Base-by-base conservation (phyloP, 345 rosid species). In the Salix suchowensis region DNA sequence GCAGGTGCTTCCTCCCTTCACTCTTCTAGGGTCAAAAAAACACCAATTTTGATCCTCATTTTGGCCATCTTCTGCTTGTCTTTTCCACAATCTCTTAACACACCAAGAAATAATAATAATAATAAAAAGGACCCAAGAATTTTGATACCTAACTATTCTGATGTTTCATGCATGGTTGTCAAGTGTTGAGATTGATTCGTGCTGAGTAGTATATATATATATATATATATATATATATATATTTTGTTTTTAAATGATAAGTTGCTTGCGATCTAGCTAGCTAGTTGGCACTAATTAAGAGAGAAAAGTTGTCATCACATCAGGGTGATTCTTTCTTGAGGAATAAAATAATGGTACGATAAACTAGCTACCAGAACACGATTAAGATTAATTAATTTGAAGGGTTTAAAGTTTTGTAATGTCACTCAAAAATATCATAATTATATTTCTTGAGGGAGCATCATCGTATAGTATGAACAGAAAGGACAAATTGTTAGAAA, bases 11-110 rank as follows among this genome's bases (percentile, higher is more conserved):
- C 19, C 73, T 32, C 32, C 70, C 77, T 67, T 73, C 76, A 37
- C 72, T 78, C 67, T 42, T 2, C 4, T 42, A 0, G 71, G 50
- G 78, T 80, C 78, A 70, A 71, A 12, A 15, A 11, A 68, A 21
- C 67, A 14, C 62, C 55, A 67, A 58, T 48, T 52, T 28, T 30
- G 18, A 60, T 74, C 75, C 74, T 61, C 40, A 16, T 60, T 71
- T 74, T 34, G 24, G 74, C 68, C 79, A 54, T 21, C 34, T 48
- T 71, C 6, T 70, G 30, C 15, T 16, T 44, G 69, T 30, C 40
- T 28, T 36, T 46, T 52, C 60, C 37, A 4, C 18, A 12, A 0
- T 10, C 30, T 32, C 15, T 7, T 8, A 10, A 42, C 3, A 42
- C 46, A 42, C 14, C 12, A 40, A 2, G 71, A 19, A 30, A 30